Evolutionary conservation across 345 rosid species (phyloP).

Genomic region (Kernera saxatilis): DNA sequence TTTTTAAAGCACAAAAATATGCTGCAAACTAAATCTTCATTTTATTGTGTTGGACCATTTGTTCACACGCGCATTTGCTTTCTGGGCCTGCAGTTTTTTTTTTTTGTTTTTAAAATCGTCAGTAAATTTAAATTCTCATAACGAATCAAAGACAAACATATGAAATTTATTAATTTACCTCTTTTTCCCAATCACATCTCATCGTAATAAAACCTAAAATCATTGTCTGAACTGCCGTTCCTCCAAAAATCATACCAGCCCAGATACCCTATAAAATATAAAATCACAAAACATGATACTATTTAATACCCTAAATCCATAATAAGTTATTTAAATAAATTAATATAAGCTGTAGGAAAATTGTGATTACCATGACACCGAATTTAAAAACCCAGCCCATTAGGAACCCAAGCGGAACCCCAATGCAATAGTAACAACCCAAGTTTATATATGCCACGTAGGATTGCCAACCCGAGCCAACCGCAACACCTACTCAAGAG

Average conservation of each 20-base stretch:
- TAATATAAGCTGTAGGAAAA: not conserved
- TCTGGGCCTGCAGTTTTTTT: slow-evolving; percentile 54
- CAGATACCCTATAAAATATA: slow-evolving; percentile 60
- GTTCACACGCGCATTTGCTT: slow-evolving; percentile 46
- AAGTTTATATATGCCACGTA: slow-evolving; percentile 83
- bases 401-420: slow-evolving; percentile 68
- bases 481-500: slow-evolving; percentile 62
- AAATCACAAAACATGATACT: not conserved
- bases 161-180: slow-evolving; percentile 32
- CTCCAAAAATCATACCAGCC: slow-evolving; percentile 93
- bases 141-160: not conserved
- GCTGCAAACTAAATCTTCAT: not conserved
- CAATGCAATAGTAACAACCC: slow-evolving; percentile 75
- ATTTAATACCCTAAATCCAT: not conserved
- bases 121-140: not conserved
- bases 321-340: not conserved
- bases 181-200: slow-evolving; percentile 76
- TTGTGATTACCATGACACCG: slow-evolving; percentile 67
- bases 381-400: slow-evolving; percentile 83
- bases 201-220: slow-evolving; percentile 45
- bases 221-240: slow-evolving; percentile 66
- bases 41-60: slow-evolving; percentile 43
- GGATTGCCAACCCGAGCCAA: slow-evolving; percentile 97
- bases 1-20: not conserved
- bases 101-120: not conserved